Percentiles rank a stretch among this genome's conserved stretches.
phyloP scores from a whole-genome alignment of 768 basidiomycete species.

The Dentipellis sp. region DNA sequence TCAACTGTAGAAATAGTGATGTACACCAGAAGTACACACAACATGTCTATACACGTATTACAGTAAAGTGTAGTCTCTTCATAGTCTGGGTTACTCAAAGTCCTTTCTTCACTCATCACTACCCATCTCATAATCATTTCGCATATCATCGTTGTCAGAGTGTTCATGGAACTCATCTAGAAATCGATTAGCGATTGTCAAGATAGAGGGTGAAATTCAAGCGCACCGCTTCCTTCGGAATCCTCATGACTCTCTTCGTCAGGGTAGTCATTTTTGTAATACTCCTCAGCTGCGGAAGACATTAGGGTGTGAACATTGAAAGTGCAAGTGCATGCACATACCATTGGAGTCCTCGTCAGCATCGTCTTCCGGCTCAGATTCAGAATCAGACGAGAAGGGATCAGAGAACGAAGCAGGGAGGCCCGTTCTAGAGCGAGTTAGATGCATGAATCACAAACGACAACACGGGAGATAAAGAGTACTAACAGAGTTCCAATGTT shows the following conservation, averaged over 20 bases:
- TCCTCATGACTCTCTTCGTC: constrained; percentile 45
- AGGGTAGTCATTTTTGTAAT: constrained; percentile 80
- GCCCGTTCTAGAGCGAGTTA: constrained; percentile 38
- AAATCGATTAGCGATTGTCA: background rate
- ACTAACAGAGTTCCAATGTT: constrained; percentile 59
- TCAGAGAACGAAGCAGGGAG: constrained; percentile 50
- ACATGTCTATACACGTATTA: no score
- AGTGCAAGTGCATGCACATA: constrained; percentile 19
- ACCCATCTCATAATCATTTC: background rate
- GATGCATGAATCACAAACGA: background rate
- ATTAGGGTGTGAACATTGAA: no score
- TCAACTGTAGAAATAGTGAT: no score
- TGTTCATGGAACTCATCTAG: background rate
- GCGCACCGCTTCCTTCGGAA: constrained; percentile 18
- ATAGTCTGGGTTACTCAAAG: no score
- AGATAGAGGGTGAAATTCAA: background rate
- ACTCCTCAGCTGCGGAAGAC: constrained; percentile 54
- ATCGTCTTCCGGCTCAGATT: constrained; percentile 61
- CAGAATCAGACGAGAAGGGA: constrained; percentile 41
- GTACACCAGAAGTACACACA: no score
- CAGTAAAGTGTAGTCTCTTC: no score
- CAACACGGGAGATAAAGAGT: background rate
- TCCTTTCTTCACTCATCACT: no score
- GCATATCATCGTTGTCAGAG: background rate
- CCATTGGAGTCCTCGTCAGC: constrained; percentile 84